A percentile compares a stretch with the other conserved stretches of the same genome.
These are phyloP conservation scores for Citropsis articulata DNA, from an alignment of 345 rosid genomes.

Conservation along the genomic window DNA sequence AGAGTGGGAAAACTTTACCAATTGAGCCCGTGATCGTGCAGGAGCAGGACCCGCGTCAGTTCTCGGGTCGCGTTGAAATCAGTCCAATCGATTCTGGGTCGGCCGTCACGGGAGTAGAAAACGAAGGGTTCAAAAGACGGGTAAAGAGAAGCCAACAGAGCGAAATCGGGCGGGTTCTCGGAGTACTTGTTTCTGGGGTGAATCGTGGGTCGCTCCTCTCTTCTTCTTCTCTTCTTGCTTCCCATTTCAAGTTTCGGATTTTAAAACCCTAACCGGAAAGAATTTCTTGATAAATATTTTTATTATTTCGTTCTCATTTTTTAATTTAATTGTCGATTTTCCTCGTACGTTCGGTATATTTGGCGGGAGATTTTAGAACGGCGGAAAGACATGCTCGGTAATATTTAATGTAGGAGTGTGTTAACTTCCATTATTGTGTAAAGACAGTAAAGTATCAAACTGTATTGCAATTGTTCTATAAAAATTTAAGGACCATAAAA, in stretches of 20 bases:
- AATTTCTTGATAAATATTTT: not conserved
- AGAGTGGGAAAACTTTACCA: slow-evolving; percentile 36
- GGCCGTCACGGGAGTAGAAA: slow-evolving; percentile 53
- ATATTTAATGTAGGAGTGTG: too few relatives aligned
- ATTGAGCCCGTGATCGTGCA: slow-evolving; percentile 63
- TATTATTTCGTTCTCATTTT: not conserved
- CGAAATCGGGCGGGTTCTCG: slow-evolving; percentile 75
- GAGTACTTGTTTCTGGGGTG: slow-evolving; percentile 69
- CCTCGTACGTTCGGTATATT: not conserved
- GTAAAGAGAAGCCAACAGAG: slow-evolving; percentile 65
- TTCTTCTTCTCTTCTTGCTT: slow-evolving; percentile 52
- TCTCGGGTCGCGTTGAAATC: slow-evolving; percentile 85
- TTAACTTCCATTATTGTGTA: too few relatives aligned
- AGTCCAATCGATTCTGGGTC: slow-evolving; percentile 84
- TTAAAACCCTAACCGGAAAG: not conserved
- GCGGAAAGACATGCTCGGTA: too few relatives aligned
- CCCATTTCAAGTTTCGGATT: slow-evolving; percentile 18
- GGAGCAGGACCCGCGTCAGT: slow-evolving; percentile 77
- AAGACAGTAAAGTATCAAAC: too few relatives aligned
- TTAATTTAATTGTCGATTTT: not conserved
- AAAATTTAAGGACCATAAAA: too few relatives aligned
- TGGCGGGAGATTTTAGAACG: not conserved
- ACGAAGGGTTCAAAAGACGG: slow-evolving; percentile 71
- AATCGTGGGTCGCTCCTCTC: slow-evolving; percentile 48
- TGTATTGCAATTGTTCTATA: too few relatives aligned